Conservation (phyloP, 2,329 filamentous ascomycete genomes). For the Xylariaceae sp. region DNA sequence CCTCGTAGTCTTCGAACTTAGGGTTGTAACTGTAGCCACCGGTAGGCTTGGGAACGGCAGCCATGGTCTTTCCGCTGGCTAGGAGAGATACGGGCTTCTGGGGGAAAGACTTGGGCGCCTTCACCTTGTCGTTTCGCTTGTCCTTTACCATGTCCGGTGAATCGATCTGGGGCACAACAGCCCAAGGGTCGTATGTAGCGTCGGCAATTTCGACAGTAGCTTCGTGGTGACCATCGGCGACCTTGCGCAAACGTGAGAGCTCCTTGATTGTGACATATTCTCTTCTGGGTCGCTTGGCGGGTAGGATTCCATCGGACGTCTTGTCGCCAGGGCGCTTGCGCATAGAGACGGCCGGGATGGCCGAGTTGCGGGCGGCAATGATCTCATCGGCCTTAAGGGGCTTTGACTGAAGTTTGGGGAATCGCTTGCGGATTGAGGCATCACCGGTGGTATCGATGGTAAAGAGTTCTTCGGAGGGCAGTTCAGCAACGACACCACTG, state of each 20-base stretch:
- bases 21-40: slow-evolving; percentile 93
- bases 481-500: slow-evolving; percentile 82
- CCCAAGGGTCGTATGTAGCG: slow-evolving; percentile 77
- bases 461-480: slow-evolving; percentile 78
- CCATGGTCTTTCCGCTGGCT: slow-evolving; percentile 73
- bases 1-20: slow-evolving; percentile 76
- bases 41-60: slow-evolving; percentile 71
- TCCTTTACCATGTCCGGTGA: slow-evolving; percentile 31
- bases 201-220: slow-evolving; percentile 51
- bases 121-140: slow-evolving; percentile 48
- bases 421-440: slow-evolving; percentile 56
- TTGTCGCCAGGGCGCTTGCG: slow-evolving; percentile 70
- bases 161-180: slow-evolving; percentile 36
- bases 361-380: slow-evolving; percentile 69
- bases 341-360: slow-evolving; percentile 69
- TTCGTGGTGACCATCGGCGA: slow-evolving; percentile 69
- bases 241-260: slow-evolving; percentile 66
- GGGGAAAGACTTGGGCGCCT: slow-evolving; percentile 69
- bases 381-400: slow-evolving; percentile 88
- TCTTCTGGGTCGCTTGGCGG: slow-evolving; percentile 68
- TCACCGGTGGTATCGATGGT: slow-evolving; percentile 72
- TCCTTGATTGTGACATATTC: slow-evolving; percentile 84
- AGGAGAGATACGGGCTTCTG: slow-evolving; percentile 74
- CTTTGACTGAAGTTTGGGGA: slow-evolving; percentile 65
- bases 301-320: slow-evolving; percentile 66